Conservation (phyloP, 345 rosid species). For the Gossypium raimondii region DNA sequence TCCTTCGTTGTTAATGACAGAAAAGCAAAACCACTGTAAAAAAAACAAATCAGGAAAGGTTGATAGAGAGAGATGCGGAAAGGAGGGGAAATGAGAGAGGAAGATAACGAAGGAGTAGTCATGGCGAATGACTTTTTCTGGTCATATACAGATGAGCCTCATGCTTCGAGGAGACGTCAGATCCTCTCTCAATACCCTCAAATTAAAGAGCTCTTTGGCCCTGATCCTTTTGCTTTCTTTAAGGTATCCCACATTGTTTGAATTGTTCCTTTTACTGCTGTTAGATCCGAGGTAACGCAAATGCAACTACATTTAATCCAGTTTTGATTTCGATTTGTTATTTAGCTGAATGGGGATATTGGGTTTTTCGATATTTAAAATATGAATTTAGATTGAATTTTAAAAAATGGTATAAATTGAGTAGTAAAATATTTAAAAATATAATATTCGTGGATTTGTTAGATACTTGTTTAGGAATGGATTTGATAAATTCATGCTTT, state of each 20-base stretch:
- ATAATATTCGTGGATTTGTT: too few species aligned
- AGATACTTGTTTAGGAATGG: too few species aligned
- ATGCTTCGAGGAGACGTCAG: conserved; percentile 67
- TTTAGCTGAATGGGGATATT: background rate
- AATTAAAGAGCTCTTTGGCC: conserved; percentile 76
- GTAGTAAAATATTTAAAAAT: too few species aligned
- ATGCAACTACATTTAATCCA: background rate
- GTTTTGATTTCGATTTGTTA: background rate
- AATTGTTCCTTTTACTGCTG: background rate
- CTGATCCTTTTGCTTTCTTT: conserved; percentile 66
- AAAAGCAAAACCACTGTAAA: background rate
- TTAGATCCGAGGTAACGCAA: conserved; percentile 12
- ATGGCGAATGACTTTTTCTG: conserved; percentile 86
- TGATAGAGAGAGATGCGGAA: conserved; percentile 15
- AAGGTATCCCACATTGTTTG: conserved; percentile 39
- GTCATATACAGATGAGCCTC: conserved; percentile 93
- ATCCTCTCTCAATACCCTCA: conserved; percentile 89
- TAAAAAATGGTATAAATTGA: too few species aligned
- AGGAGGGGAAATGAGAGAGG: conserved; percentile 27
- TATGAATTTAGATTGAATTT: too few species aligned
- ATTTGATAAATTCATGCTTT: too few species aligned
- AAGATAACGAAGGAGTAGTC: conserved; percentile 36
- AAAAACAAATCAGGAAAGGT: conserved; percentile 15
- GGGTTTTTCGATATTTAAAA: background rate
- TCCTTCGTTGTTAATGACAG: background rate